These are phyloP conservation scores for Termitomyces sp. DNA, from an alignment of 768 basidiomycete genomes.

Conservation along the genomic window DNA sequence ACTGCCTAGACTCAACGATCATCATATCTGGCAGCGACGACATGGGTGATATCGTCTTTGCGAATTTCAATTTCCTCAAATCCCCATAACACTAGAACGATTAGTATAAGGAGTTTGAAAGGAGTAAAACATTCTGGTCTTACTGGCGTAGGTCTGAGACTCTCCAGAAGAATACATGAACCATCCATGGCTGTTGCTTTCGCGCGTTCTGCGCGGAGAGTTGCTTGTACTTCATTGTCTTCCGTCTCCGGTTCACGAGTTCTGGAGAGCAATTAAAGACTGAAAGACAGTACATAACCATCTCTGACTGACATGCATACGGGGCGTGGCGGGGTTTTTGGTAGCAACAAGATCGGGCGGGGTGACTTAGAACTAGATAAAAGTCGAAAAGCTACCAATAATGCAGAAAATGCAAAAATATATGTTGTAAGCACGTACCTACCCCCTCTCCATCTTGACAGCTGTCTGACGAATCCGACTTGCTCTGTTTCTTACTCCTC, in stretches of 20 bases:
- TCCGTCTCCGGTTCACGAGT: constrained; percentile 44
- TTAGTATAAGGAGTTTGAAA: background rate
- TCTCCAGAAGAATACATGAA: constrained; percentile 20
- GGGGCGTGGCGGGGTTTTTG: constrained; percentile 33
- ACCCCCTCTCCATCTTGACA: background rate
- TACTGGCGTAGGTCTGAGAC: constrained; percentile 15
- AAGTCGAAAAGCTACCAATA: constrained; percentile 39
- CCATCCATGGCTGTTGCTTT: constrained; percentile 34
- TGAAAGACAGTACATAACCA: background rate
- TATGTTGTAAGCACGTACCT: background rate
- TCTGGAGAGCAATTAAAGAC: constrained; percentile 20
- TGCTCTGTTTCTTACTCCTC: constrained; percentile 9
- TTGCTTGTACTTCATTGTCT: constrained; percentile 38
- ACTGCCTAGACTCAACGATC: constrained; percentile 24
- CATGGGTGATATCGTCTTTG: background rate
- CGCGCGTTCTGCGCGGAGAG: constrained; percentile 33
- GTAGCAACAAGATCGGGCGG: constrained; percentile 33
- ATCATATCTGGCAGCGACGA: constrained; percentile 19
- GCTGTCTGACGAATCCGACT: background rate
- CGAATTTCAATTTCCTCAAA: background rate
- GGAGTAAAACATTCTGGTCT: background rate
- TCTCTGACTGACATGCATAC: constrained; percentile 23
- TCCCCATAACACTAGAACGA: background rate
- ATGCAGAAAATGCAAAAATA: constrained; percentile 1
- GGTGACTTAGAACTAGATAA: constrained; percentile 35